These are phyloP conservation scores for Lachnellula arida DNA, from an alignment of 2,329 filamentous ascomycete species.

Conservation along the genomic window DNA sequence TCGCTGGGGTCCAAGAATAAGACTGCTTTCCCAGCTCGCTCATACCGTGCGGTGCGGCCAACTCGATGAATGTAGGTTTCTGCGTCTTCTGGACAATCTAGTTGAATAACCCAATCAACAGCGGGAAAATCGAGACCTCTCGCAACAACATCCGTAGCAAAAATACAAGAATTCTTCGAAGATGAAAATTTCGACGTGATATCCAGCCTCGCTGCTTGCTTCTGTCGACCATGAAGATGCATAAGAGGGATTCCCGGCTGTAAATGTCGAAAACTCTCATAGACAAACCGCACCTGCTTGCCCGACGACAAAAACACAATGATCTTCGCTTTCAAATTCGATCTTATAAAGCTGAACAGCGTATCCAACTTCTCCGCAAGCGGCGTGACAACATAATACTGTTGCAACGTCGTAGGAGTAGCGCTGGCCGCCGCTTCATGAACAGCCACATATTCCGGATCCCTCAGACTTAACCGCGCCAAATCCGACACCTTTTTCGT, in stretches of 20 bases:
- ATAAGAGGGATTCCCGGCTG: slow-evolving; percentile 91
- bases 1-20: slow-evolving; percentile 90
- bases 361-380: slow-evolving; percentile 87
- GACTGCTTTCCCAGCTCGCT: slow-evolving; percentile 81
- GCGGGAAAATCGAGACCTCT: slow-evolving; percentile 92
- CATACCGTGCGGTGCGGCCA: slow-evolving; percentile 88
- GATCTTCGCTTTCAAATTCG: slow-evolving; percentile 89
- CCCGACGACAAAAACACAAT: slow-evolving; percentile 93
- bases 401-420: slow-evolving; percentile 79
- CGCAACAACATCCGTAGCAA: slow-evolving; percentile 93
- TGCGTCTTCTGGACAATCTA: slow-evolving; percentile 93
- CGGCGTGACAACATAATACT: slow-evolving; percentile 85
- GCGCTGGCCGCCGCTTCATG: slow-evolving; percentile 77
- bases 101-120: slow-evolving; percentile 98
- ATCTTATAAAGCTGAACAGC: slow-evolving; percentile 85
- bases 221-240: slow-evolving; percentile 90
- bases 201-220: slow-evolving; percentile 81
- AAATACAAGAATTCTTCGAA: slow-evolving; percentile 79
- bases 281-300: slow-evolving; percentile 94
- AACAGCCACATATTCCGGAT: slow-evolving; percentile 93
- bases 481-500: slow-evolving; percentile 92
- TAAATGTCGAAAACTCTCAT: slow-evolving; percentile 86
- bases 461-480: slow-evolving; percentile 77
- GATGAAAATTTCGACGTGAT: slow-evolving; percentile 80
- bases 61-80: slow-evolving; percentile 98